A percentile compares a stretch with the other conserved stretches of the same genome.
phyloP scores from a whole-genome alignment of 495 filamentous ascomycete genomes.

The Aspergillus biplanus region DNA sequence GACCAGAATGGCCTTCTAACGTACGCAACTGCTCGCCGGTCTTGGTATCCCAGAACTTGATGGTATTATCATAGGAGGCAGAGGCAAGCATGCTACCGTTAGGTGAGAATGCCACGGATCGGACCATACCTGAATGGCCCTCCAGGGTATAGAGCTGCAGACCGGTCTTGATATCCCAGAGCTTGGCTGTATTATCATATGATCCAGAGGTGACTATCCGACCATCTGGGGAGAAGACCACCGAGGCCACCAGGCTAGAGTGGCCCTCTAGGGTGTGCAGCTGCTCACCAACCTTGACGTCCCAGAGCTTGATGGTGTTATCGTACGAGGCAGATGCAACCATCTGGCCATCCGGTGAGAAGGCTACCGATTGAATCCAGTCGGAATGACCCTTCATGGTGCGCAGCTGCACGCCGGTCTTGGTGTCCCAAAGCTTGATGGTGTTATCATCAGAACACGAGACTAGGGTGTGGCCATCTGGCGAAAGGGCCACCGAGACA shows the following conservation, averaged over 20 bases:
- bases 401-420: background rate
- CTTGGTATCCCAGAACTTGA: too few relatives aligned
- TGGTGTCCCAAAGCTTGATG: constrained; percentile 15
- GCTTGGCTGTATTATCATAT: background rate
- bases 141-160: background rate
- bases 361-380: background rate
- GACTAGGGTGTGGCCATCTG: constrained; percentile 7
- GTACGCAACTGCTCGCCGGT: background rate
- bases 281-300: background rate
- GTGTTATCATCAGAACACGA: constrained; percentile 22
- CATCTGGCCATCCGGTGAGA: constrained; percentile 2
- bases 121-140: background rate
- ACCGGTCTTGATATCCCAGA: background rate
- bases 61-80: constrained; percentile 21
- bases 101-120: background rate
- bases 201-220: background rate
- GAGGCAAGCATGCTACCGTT: constrained; percentile 7
- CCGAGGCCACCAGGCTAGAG: background rate
- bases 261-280: background rate
- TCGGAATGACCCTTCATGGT: background rate
- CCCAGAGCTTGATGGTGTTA: constrained; percentile 20
- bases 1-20: background rate
- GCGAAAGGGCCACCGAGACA: too few relatives aligned
- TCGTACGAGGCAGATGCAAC: constrained; percentile 23
- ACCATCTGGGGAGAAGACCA: background rate